Percentiles rank a stretch among this genome's conserved stretches.
phyloP scores from a whole-genome alignment of 2,329 filamentous ascomycete species.

The Rutstroemia sydowiana region DNA sequence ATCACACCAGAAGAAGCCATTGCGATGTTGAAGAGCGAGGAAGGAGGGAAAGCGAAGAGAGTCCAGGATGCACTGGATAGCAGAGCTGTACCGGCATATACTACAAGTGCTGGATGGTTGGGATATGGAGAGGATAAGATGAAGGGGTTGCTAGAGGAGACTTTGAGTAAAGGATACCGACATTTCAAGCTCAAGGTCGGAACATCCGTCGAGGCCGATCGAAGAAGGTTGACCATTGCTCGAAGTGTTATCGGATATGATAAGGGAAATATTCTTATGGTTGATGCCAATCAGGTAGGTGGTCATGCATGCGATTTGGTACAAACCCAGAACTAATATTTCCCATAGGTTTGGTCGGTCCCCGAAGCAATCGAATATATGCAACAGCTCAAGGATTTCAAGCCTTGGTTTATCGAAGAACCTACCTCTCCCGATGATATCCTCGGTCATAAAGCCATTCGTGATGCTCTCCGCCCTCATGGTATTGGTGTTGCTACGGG shows the following conservation, averaged over 20 bases:
- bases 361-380: conserved; percentile 85
- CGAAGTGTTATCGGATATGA: conserved; percentile 77
- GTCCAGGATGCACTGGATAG: conserved; percentile 66
- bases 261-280: conserved; percentile 68
- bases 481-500: conserved; percentile 82
- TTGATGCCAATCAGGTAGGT: conserved; percentile 77
- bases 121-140: conserved; percentile 86
- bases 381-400: conserved; percentile 72
- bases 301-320: neutral
- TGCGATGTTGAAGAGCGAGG: conserved; percentile 56
- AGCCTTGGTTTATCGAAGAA: conserved; percentile 93
- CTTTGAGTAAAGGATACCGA: conserved; percentile 66
- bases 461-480: conserved; percentile 67
- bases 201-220: conserved; percentile 63
- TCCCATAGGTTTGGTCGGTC: conserved; percentile 67
- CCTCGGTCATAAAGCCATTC: conserved; percentile 77
- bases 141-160: conserved; percentile 65
- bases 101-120: conserved; percentile 86
- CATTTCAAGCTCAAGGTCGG: conserved; percentile 94
- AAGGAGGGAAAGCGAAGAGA: conserved; percentile 61
- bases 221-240: conserved; percentile 62
- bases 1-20: conserved; percentile 80
- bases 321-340: neutral
- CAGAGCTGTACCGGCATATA: conserved; percentile 81
- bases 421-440: conserved; percentile 87